Percentiles rank a stretch among this genome's conserved stretches.
Evolutionary conservation across 345 rosid genomes (phyloP).

Genomic region (Draba incana): DNA sequence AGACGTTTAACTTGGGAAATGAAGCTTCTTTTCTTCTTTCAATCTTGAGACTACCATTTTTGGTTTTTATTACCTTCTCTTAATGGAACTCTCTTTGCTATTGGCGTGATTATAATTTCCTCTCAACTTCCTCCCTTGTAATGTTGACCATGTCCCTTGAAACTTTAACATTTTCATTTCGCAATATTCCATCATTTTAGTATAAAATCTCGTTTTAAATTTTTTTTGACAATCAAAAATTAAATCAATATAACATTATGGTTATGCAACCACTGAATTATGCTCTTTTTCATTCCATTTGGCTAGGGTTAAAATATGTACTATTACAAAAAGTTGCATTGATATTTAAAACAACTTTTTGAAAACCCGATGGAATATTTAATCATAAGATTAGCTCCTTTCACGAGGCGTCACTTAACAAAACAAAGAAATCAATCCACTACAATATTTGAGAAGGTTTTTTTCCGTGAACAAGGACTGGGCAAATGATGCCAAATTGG

Average conservation of each 20-base stretch:
- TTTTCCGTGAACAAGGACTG: neutral
- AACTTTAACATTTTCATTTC: neutral
- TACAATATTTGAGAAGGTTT: neutral
- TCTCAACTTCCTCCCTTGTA: neutral
- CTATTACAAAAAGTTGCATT: too few relatives aligned
- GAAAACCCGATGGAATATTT: too few relatives aligned
- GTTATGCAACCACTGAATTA: too few relatives aligned
- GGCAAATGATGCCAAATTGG: constrained; percentile 27
- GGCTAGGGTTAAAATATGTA: too few relatives aligned
- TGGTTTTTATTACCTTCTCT: neutral
- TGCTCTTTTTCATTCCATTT: too few relatives aligned
- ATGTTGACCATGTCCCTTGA: constrained; percentile 11
- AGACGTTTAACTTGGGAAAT: constrained; percentile 50
- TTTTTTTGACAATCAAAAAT: too few relatives aligned
- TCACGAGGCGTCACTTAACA: constrained; percentile 1
- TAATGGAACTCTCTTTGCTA: constrained; percentile 20
- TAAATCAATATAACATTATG: too few relatives aligned
- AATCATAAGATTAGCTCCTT: neutral
- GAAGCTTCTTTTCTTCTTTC: constrained; percentile 24
- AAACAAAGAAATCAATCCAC: neutral
- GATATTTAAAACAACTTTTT: too few relatives aligned
- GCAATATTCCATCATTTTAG: too few relatives aligned
- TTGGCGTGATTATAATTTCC: constrained; percentile 19
- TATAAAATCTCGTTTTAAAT: too few relatives aligned
- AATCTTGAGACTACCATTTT: constrained; percentile 31